Evolutionary conservation across 179 eudicot species (phyloP), one percentile per base, ranked within the genome.

Genomic region (Gypsophila paniculata): DNA sequence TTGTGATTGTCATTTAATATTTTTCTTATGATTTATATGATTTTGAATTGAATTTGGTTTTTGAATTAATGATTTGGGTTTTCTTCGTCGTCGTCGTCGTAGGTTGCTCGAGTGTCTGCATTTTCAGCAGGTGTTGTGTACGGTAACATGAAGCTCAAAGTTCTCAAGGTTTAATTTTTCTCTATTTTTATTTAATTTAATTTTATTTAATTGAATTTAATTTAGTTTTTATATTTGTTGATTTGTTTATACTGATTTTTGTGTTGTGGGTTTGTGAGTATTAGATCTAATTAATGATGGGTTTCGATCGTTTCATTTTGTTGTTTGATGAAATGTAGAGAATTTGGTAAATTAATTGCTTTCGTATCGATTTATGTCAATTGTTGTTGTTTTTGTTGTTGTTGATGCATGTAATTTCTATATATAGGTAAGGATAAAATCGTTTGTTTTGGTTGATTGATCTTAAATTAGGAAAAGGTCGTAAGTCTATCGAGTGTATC

Each of bases 121-220:
- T 67, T 67, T 17, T 67, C 58, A 14, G 57, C 39, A 22, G 71
- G 71, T 32, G 7, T 67, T 15, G 71, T 17, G 48, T 67, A 67
- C 14, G 71, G 71, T 6, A 26, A 26, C 84, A 70, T 91, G 73
- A 91, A 91, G 86, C 95, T 89, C 77, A 91, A 91, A 81, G 76
- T 76, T 80, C 90, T 91, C 42, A 86, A 82, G 97, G 97, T 91
- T 61, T 49, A 19, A 7, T 59, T 36, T 61, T 52, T 25, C 36
- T 58, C 5, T 19, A 60, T 59, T 67, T 5, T 6, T 10, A 10
- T 15, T 26, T 36, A 36, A 3, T 36, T 2, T 36, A 2, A 2
- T 36, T 36, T 42, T 42, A 6, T 42, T 42, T 42, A 42, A 2
- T 42, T 2, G 2, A 42, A 42, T 42, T 9, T 42, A 42, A 6